These are phyloP conservation scores for Metschnikowia chrysomelidarum DNA, from an alignment of 805 yeast species.

Conservation along the genomic window DNA sequence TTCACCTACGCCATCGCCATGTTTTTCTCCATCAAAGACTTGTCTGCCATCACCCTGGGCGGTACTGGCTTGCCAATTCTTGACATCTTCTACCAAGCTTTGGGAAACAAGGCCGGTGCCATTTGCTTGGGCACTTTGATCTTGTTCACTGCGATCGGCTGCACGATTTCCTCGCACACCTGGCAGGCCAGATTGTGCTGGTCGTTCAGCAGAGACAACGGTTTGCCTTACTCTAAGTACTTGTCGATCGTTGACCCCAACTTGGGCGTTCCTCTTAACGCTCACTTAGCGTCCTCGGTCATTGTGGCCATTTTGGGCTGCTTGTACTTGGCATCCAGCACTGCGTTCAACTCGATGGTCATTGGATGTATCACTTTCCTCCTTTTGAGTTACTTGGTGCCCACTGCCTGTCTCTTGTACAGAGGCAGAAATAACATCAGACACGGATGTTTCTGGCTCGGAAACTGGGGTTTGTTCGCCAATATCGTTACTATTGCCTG, in stretches of 20 bases:
- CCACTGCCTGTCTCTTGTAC: constrained; percentile 33
- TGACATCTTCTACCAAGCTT: constrained; percentile 41
- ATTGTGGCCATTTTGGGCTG: constrained; percentile 38
- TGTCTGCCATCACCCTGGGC: constrained; percentile 27
- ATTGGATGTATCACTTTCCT: constrained; percentile 40
- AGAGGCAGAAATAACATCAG: constrained; percentile 37
- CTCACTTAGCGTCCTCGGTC: constrained; percentile 36
- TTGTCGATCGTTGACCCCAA: constrained; percentile 38
- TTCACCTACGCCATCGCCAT: constrained; percentile 40
- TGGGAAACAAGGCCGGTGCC: constrained; percentile 34
- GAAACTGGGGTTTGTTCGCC: constrained; percentile 34
- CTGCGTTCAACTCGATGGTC: constrained; percentile 42
- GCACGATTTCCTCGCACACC: constrained; percentile 41
- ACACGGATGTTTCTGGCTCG: constrained; percentile 43
- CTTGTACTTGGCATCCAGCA: constrained; percentile 35
- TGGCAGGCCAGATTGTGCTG: constrained; percentile 46
- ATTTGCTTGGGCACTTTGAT: constrained; percentile 35
- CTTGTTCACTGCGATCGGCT: constrained; percentile 35
- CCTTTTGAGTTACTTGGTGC: constrained; percentile 36
- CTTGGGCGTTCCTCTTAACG: constrained; percentile 39
- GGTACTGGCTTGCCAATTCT: constrained; percentile 40
- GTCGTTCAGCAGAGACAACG: constrained; percentile 44
- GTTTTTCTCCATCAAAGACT: constrained; percentile 38
- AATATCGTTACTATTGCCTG: constrained; percentile 34
- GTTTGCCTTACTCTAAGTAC: constrained; percentile 41